These are phyloP conservation scores for Polyporus arcularius DNA, from an alignment of 768 basidiomycete species.

Conservation along the genomic window DNA sequence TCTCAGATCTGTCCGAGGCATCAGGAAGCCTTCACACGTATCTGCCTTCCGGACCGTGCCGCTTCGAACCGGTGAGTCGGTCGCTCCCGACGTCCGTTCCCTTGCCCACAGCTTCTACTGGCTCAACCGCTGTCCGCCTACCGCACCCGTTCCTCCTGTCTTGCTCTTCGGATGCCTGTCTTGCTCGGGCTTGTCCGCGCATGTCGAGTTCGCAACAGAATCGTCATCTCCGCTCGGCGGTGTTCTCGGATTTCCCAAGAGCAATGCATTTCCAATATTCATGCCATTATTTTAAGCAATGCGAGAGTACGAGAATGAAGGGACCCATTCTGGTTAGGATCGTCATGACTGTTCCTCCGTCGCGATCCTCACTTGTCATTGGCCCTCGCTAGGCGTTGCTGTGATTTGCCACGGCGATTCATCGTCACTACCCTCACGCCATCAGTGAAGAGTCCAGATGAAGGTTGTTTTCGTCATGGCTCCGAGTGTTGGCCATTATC, in stretches of 20 bases:
- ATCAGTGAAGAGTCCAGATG: neutral
- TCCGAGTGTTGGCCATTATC: neutral
- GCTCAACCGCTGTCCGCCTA: neutral
- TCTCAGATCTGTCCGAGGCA: conserved; percentile 1
- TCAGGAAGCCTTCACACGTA: neutral
- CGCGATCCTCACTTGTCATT: neutral
- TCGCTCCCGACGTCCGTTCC: neutral
- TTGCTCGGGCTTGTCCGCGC: neutral
- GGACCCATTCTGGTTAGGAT: neutral
- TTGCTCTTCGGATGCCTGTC: neutral
- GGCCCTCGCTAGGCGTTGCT: neutral
- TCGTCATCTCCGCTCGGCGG: neutral
- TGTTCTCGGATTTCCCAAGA: neutral
- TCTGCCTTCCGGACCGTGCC: neutral
- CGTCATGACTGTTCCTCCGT: neutral
- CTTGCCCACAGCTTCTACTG: neutral
- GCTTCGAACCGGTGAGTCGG: neutral
- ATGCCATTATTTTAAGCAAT: neutral
- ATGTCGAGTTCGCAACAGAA: neutral
- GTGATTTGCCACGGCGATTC: neutral
- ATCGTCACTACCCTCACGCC: neutral
- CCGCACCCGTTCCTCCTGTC: neutral
- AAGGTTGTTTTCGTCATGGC: neutral
- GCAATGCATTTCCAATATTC: neutral
- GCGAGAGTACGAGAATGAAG: neutral